Percentiles rank a stretch among this genome's conserved stretches.
phyloP scores from a whole-genome alignment of 371 early-diverging fungal genomes.

The Cokeromyces recurvatus region DNA sequence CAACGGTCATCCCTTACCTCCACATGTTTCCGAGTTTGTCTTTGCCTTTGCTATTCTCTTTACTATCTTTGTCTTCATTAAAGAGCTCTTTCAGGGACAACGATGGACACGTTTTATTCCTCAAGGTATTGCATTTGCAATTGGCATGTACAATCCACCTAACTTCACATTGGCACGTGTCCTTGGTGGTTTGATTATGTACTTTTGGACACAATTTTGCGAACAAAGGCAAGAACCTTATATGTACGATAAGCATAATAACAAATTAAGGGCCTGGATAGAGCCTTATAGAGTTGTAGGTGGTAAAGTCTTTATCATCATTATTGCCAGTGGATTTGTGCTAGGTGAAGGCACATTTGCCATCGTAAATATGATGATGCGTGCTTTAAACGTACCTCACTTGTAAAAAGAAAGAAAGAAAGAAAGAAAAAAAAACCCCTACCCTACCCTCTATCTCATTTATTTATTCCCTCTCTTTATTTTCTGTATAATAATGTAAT shows the following conservation, averaged over 20 bases:
- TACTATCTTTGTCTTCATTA: conserved; percentile 47
- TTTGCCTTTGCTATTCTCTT: conserved; percentile 53
- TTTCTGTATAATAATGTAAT: too few species aligned
- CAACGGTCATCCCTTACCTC: conserved; percentile 69
- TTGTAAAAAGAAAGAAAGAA: too few species aligned
- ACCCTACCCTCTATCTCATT: too few species aligned
- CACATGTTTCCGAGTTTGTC: conserved; percentile 55
- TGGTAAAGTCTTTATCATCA: conserved; percentile 53
- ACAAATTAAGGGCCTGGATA: conserved; percentile 1
- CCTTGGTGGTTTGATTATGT: conserved; percentile 53
- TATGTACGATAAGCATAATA: neutral
- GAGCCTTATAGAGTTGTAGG: conserved; percentile 22
- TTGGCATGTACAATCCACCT: conserved; percentile 82
- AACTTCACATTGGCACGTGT: conserved; percentile 71
- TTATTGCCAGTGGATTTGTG: conserved; percentile 73
- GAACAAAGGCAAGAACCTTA: conserved; percentile 17
- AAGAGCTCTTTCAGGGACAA: conserved; percentile 15
- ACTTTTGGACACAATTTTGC: conserved; percentile 23
- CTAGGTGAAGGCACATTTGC: conserved; percentile 74
- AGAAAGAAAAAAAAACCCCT: too few species aligned
- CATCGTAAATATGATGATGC: conserved; percentile 46
- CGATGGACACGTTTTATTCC: conserved; percentile 48
- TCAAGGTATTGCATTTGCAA: conserved; percentile 76
- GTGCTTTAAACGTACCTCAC: conserved; percentile 27
- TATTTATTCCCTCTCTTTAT: too few species aligned